Base-by-base conservation (phyloP, 2,329 filamentous ascomycete species). In the Penicillium corylophilum region DNA sequence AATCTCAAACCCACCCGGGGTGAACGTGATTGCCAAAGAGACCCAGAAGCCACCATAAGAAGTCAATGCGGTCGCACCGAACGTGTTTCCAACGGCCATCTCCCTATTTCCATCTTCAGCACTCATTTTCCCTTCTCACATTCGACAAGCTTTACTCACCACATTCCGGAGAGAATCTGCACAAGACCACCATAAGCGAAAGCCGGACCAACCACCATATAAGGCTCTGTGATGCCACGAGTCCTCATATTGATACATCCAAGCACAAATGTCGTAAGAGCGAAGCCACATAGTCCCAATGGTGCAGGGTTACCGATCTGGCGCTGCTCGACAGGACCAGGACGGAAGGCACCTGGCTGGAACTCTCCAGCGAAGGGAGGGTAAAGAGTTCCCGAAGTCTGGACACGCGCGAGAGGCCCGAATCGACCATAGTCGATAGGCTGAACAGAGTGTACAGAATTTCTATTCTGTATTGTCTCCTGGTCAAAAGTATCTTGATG, bases 41-140 rank as follows among this genome's bases (percentile, higher is more conserved):
- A 90, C 84, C 88, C 88, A 91, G 78, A 90, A 91, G 47, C 87
- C 87, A 56, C 87, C 88, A 64, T 88, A 90, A 0, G 87, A 90
- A 4, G 85, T 86, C 38, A 90, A 74, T 1, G 87, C 86, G 5
- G 87, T 90, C 33, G 86, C 87, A 75, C 87, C 87, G 58, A 90
- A 90, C 3, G 88, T 90, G 76, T 91, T 90, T 48, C 87, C 87
- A 16, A 87, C 79, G 15, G 86, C 86, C 81, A 90, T 88, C 72
- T 90, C 87, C 86, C 86, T 88, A 26, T 38, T 10, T 5, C 24
- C 12, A 4, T 13, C 16, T 8, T 41, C 5, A 41, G 4, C 18
- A 41, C 18, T 26, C 8, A 5, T 12, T 15, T 20, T 6, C 16
- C 16, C 13, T 13, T 24, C n/a, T 23, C 13, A 5, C 13, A 9